These are phyloP conservation scores for Umbelopsis isabellina DNA, from an alignment of 192 early-diverging fungal species.

Conservation along the genomic window DNA sequence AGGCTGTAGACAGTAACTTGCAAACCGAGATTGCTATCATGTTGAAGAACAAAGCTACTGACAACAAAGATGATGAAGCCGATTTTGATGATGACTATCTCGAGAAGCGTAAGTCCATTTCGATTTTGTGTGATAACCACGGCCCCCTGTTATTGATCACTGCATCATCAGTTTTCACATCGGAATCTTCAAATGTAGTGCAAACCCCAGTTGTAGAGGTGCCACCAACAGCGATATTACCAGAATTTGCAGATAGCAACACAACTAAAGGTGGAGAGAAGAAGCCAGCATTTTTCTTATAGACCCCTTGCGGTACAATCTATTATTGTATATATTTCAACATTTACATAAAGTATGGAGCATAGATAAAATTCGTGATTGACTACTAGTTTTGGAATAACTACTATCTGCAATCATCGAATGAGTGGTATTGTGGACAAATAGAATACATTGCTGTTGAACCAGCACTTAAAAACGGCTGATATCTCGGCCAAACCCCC, in stretches of 20 bases:
- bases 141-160: background rate
- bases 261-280: background rate
- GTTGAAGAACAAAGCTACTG: conserved; percentile 14
- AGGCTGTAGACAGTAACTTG: conserved; percentile 21
- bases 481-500: conserved; percentile 35
- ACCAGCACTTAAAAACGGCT: conserved; percentile 17
- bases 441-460: no score
- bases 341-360: background rate
- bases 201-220: background rate
- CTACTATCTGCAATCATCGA: no score
- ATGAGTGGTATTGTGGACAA: no score
- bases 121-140: background rate
- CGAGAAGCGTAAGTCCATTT: conserved; percentile 35
- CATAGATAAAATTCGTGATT: background rate
- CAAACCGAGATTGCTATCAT: conserved; percentile 33
- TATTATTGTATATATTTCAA: background rate
- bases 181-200: background rate
- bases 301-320: background rate
- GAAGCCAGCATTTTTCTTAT: conserved; percentile 14
- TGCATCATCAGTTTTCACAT: background rate
- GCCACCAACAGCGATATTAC: background rate
- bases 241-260: background rate
- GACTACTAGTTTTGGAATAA: no score
- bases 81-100: conserved; percentile 42
- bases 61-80: background rate